phyloP scores from a whole-genome alignment of 768 basidiomycete genomes.

The Clathrus columnatus region DNA sequence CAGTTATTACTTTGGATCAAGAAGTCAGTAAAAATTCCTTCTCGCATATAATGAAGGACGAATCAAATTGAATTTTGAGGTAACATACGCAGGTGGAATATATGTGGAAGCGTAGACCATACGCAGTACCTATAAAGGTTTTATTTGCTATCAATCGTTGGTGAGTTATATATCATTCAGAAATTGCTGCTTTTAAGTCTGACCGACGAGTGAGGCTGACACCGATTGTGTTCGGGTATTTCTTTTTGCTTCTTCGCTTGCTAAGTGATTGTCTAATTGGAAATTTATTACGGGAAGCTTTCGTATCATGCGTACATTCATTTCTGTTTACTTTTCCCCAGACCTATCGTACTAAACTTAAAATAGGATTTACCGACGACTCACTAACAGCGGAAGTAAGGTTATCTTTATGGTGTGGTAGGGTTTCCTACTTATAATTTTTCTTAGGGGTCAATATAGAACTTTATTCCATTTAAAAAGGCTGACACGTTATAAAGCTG shows the following conservation, averaged over 20 bases:
- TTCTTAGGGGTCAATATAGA: not conserved
- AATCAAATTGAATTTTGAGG: not conserved
- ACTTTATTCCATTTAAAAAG: not conserved
- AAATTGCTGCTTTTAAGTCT: no score
- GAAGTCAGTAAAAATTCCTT: not conserved
- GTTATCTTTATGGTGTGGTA: not conserved
- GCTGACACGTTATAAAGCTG: not conserved
- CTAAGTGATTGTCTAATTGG: no score
- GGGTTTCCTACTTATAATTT: not conserved
- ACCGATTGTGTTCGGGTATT: not conserved
- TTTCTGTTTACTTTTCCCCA: not conserved
- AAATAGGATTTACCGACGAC: not conserved
- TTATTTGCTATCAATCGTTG: not conserved
- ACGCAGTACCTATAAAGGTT: not conserved
- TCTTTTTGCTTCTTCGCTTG: no score
- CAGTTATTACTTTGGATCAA: conserved; percentile 6
- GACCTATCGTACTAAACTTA: not conserved
- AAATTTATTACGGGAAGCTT: no score
- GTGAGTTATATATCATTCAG: not conserved
- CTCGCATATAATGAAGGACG: not conserved
- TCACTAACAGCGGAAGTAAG: not conserved
- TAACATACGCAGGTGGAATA: conserved; percentile 1
- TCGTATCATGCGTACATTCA: no score
- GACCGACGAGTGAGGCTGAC: no score
- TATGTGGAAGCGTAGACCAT: conserved; percentile 1